Percentiles rank a stretch among this genome's conserved stretches.
Conservation (phyloP, 495 filamentous ascomycete genomes). For the Pseudomonodictys pantanalensis region DNA sequence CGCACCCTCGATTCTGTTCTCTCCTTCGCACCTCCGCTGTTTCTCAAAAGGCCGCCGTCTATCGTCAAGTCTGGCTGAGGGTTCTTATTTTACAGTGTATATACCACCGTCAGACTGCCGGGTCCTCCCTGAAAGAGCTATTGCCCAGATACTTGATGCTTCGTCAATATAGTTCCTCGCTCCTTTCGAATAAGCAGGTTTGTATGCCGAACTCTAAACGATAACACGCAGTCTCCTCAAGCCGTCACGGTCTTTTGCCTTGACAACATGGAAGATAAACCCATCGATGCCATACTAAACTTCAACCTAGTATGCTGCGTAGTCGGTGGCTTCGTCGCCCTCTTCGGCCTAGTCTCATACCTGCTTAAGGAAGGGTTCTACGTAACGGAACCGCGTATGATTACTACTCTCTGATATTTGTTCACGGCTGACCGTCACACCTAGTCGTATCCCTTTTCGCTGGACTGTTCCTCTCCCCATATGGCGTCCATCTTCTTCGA, state of each 20-base stretch:
- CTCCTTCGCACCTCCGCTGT: neutral
- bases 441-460: slow-evolving; percentile 82
- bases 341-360: slow-evolving; percentile 87
- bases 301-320: slow-evolving; percentile 87
- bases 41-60: neutral
- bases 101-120: neutral
- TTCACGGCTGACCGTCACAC: neutral
- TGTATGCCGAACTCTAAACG: no score
- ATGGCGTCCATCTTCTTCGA: slow-evolving; percentile 71
- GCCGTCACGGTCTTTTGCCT: neutral
- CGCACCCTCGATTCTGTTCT: neutral
- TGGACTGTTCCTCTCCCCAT: slow-evolving; percentile 73
- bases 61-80: neutral
- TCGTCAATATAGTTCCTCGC: neutral
- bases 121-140: neutral
- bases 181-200: neutral
- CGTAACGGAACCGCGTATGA: slow-evolving; percentile 82
- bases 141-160: neutral
- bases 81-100: neutral
- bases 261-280: slow-evolving; percentile 52
- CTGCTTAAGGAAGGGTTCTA: slow-evolving; percentile 87
- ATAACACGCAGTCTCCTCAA: neutral
- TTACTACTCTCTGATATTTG: neutral
- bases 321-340: slow-evolving; percentile 79
- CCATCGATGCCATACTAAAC: slow-evolving; percentile 70